phyloP scores from a whole-genome alignment of 805 yeast genomes.

The Suhomyces canberraensis region DNA sequence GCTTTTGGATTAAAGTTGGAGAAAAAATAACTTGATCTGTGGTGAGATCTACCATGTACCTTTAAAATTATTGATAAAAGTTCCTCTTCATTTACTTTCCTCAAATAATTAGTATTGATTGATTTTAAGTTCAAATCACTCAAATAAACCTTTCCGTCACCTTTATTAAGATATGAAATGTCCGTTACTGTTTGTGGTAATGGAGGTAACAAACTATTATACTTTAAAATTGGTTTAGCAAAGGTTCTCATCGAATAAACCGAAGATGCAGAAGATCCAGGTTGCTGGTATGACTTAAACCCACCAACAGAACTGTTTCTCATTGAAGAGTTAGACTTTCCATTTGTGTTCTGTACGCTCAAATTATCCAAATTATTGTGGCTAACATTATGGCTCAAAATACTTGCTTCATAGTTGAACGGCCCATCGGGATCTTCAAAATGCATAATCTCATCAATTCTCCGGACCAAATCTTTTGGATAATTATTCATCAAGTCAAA shows the following conservation, averaged over 20 bases:
- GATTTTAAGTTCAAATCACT: slow-evolving; percentile 42
- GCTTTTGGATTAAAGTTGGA: not conserved
- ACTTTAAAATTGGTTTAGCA: slow-evolving; percentile 30
- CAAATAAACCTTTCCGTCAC: slow-evolving; percentile 28
- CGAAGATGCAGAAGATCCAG: slow-evolving; percentile 18
- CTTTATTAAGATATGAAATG: slow-evolving; percentile 26
- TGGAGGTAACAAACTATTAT: slow-evolving; percentile 40
- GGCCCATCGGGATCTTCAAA: slow-evolving; percentile 6
- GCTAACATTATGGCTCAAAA: slow-evolving; percentile 1
- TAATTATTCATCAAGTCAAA: slow-evolving; percentile 39
- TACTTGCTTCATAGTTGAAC: slow-evolving; percentile 1
- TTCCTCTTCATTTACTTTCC: slow-evolving; percentile 30
- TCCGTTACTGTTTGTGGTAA: slow-evolving; percentile 25
- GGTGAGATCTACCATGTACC: slow-evolving; percentile 20
- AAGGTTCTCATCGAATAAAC: slow-evolving; percentile 24
- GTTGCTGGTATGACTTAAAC: slow-evolving; percentile 2
- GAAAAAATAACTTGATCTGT: not conserved
- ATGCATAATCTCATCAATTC: slow-evolving; percentile 21
- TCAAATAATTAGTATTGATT: slow-evolving; percentile 29
- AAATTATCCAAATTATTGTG: not conserved
- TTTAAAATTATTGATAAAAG: slow-evolving; percentile 24
- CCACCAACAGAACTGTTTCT: not conserved
- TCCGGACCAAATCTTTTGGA: slow-evolving; percentile 26
- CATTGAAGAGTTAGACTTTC: slow-evolving; percentile 1
- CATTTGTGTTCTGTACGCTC: not conserved